These are phyloP conservation scores for Diplodia mutila DNA, from an alignment of 2,329 filamentous ascomycete genomes.

Conservation along the genomic window DNA sequence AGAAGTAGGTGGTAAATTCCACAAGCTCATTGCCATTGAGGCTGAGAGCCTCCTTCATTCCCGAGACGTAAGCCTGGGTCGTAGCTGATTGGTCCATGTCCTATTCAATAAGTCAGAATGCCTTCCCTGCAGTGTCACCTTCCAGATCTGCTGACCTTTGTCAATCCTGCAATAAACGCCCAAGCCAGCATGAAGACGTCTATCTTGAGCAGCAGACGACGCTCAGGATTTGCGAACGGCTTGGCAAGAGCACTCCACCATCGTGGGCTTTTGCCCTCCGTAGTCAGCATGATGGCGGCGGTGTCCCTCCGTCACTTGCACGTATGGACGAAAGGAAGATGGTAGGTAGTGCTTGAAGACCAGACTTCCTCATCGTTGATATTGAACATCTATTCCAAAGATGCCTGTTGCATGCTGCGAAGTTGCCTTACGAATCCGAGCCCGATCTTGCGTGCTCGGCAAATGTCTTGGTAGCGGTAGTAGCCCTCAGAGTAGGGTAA, in stretches of 20 bases:
- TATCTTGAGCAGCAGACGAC: slow-evolving; percentile 24
- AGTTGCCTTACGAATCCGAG: slow-evolving; percentile 6
- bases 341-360: not conserved
- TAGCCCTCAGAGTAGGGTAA: not conserved
- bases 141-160: slow-evolving; percentile 62
- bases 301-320: not conserved
- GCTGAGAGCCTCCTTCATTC: slow-evolving; percentile 29
- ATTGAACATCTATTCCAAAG: not conserved
- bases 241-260: slow-evolving; percentile 21
- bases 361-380: not conserved
- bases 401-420: not conserved
- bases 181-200: slow-evolving; percentile 28
- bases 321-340: too few species aligned
- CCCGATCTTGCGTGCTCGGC: slow-evolving; percentile 8
- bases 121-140: slow-evolving; percentile 62
- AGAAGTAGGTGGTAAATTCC: slow-evolving; percentile 27
- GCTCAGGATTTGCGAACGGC: slow-evolving; percentile 26
- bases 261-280: not conserved
- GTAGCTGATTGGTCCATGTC: slow-evolving; percentile 62
- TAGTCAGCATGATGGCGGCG: not conserved
- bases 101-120: slow-evolving; percentile 47
- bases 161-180: slow-evolving; percentile 28
- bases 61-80: slow-evolving; percentile 28
- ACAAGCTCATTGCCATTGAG: slow-evolving; percentile 29
- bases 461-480: slow-evolving; percentile 11